A percentile compares a stretch with the other conserved stretches of the same genome.
These are phyloP conservation scores for Beauveria medogensis DNA, from an alignment of 2,329 filamentous ascomycete genomes.

Conservation along the genomic window DNA sequence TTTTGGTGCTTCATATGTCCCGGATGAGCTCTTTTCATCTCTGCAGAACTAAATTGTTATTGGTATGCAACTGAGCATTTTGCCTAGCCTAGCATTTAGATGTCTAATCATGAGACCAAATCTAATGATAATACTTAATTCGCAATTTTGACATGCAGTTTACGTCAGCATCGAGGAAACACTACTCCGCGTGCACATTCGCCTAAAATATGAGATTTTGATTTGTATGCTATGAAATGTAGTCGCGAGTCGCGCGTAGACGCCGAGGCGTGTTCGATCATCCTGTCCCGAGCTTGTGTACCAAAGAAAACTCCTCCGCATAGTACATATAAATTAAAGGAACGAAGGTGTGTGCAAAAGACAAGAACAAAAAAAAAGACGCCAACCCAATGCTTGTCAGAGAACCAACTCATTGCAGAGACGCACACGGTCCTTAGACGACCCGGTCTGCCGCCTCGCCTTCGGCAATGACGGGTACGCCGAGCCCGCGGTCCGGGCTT, in stretches of 20 bases:
- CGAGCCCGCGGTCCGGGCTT: constrained; percentile 81
- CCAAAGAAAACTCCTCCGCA: constrained; percentile 1
- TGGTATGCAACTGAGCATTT: not conserved
- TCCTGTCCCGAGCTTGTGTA: not conserved
- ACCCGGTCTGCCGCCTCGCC: constrained; percentile 73
- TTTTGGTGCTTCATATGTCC: not conserved
- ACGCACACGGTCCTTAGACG: constrained; percentile 41
- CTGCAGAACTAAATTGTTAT: not conserved
- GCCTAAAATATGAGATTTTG: not conserved
- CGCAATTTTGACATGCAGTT: not conserved
- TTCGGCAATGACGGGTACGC: constrained; percentile 77
- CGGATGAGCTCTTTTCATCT: not conserved
- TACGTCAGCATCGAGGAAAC: not conserved
- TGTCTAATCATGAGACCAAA: constrained; percentile 3
- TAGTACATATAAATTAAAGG: not conserved
- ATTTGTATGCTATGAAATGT: constrained; percentile 11
- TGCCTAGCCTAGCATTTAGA: constrained; percentile 3
- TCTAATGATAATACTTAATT: not conserved
- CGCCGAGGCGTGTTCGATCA: not conserved
- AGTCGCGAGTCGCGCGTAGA: constrained; percentile 3
- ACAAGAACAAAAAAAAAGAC: not conserved
- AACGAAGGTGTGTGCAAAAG: not conserved
- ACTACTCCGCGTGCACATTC: not conserved
- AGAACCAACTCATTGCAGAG: not conserved
- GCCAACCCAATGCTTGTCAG: constrained; percentile 4